Conservation (phyloP, 2,329 filamentous ascomycete species). For the Cryphonectria nitschkei region DNA sequence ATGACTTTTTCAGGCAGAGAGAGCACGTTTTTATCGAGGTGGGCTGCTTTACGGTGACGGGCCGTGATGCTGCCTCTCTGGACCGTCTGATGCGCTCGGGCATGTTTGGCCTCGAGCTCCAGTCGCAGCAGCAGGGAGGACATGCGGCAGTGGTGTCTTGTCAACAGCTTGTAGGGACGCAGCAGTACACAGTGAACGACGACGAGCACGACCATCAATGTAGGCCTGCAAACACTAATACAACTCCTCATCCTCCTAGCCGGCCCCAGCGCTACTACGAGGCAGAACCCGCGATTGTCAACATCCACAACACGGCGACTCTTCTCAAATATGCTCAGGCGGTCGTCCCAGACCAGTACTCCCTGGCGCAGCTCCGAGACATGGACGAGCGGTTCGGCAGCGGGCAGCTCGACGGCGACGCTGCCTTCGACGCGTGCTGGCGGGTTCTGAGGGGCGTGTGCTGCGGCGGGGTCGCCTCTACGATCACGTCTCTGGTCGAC, state of each 20-base stretch:
- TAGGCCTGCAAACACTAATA: background rate
- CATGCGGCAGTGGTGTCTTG: background rate
- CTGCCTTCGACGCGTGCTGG: constrained; percentile 1
- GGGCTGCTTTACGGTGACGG: background rate
- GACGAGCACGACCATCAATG: background rate
- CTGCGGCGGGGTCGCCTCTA: background rate
- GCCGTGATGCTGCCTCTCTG: background rate
- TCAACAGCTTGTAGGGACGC: background rate
- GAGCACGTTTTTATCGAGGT: background rate
- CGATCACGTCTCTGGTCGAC: background rate
- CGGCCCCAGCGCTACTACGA: background rate
- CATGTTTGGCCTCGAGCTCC: background rate
- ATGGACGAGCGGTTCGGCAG: background rate
- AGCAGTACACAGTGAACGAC: background rate
- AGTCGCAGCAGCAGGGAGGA: background rate
- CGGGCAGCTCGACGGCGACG: background rate
- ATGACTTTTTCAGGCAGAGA: background rate
- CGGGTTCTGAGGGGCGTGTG: background rate
- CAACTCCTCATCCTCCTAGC: background rate
- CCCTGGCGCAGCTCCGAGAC: background rate
- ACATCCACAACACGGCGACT: background rate
- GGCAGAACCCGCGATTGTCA: background rate
- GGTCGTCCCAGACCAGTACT: background rate
- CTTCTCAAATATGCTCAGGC: background rate
- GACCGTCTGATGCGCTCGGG: background rate